Percentiles rank a stretch among this genome's conserved stretches.
phyloP scores from a whole-genome alignment of 164 flowering plant species.

The grape (Vitis vinifera) region DNA sequence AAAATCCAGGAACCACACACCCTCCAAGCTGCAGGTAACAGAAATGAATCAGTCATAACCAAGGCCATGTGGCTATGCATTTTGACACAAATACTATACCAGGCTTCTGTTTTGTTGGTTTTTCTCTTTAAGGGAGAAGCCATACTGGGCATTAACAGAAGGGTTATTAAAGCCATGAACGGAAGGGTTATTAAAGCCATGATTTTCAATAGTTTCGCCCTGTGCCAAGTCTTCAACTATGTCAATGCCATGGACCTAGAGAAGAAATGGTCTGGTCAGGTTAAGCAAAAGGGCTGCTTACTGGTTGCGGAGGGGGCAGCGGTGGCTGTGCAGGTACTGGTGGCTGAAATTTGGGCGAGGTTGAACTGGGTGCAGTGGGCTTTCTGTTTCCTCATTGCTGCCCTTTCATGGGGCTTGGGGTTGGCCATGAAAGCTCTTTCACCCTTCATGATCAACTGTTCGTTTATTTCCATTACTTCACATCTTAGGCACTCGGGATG shows the following conservation, averaged over 20 bases:
- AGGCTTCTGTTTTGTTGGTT: constrained; percentile 5
- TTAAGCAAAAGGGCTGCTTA: constrained; percentile 1
- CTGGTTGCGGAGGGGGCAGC: constrained; percentile 6
- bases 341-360: constrained; percentile 6
- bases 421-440: constrained; percentile 5
- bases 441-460: no score
- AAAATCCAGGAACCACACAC: background rate
- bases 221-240: constrained; percentile 21
- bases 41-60: constrained; percentile 11
- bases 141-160: background rate
- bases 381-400: constrained; percentile 13
- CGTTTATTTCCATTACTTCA: no score
- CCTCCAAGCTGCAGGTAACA: background rate
- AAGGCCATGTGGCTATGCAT: constrained; percentile 19
- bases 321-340: constrained; percentile 10
- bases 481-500: no score
- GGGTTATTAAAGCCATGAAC: constrained; percentile 7
- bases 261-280: constrained; percentile 2
- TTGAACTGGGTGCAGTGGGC: constrained; percentile 17
- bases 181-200: background rate
- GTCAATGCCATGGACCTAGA: constrained; percentile 7
- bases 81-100: constrained; percentile 13
- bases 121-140: constrained; percentile 7
- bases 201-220: constrained; percentile 19
- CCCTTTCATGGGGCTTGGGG: constrained; percentile 10